These are phyloP conservation scores for Anastatica hierochuntica DNA, from an alignment of 345 rosid species.

Conservation along the genomic window DNA sequence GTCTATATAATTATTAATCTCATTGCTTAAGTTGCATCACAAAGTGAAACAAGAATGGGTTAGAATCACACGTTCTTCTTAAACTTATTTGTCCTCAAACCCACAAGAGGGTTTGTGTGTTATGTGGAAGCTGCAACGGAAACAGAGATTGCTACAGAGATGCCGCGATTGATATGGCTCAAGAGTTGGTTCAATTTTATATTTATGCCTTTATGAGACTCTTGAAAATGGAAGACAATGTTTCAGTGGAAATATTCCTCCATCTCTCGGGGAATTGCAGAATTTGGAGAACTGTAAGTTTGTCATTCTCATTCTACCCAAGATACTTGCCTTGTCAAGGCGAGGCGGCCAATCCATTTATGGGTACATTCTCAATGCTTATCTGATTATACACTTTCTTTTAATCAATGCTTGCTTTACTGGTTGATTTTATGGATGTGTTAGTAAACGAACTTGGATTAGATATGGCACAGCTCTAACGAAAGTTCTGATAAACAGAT, in stretches of 20 bases:
- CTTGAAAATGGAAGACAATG: too few relatives aligned
- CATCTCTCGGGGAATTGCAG: too few relatives aligned
- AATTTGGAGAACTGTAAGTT: too few relatives aligned
- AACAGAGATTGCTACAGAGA: slow-evolving; percentile 68
- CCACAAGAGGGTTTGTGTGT: slow-evolving; percentile 60
- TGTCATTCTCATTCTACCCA: too few relatives aligned
- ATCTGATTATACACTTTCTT: not conserved
- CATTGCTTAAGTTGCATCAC: slow-evolving; percentile 22
- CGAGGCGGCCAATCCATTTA: slow-evolving; percentile 92
- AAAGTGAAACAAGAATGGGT: slow-evolving; percentile 23
- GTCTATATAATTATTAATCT: slow-evolving; percentile 21
- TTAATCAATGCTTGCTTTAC: not conserved
- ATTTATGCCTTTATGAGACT: not conserved
- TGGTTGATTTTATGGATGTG: not conserved
- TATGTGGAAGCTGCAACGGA: slow-evolving; percentile 80
- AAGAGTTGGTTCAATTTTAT: slow-evolving; percentile 49
- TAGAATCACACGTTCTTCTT: slow-evolving; percentile 17
- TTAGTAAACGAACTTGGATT: not conserved
- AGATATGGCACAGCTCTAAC: not conserved
- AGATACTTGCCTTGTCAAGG: too few relatives aligned
- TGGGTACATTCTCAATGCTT: slow-evolving; percentile 40
- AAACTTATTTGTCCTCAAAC: too few relatives aligned
- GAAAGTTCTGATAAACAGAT: too few relatives aligned
- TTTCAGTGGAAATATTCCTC: too few relatives aligned
- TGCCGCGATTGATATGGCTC: slow-evolving; percentile 73